A percentile compares a stretch with the other conserved stretches of the same genome.
Evolutionary conservation across 768 basidiomycete genomes (phyloP).

Genomic region (Xerocomus potaroensis): DNA sequence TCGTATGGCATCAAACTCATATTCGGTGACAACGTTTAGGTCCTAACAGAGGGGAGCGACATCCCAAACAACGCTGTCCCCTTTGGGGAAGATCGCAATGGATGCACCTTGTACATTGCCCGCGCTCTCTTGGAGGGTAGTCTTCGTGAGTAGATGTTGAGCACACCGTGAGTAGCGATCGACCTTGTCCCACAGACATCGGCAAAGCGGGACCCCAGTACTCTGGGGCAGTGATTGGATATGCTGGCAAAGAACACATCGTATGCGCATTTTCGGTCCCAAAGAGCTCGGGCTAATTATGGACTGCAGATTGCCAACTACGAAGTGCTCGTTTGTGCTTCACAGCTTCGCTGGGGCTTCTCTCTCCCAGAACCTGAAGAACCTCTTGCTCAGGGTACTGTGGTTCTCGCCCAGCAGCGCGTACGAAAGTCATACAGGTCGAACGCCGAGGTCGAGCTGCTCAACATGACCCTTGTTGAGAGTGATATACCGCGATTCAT

Average conservation of each 20-base stretch:
- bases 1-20: not conserved
- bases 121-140: conserved; percentile 30
- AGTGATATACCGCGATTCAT: conserved; percentile 27
- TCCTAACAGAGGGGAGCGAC: conserved; percentile 27
- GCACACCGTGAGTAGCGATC: too few species aligned
- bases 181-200: conserved; percentile 22
- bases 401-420: conserved; percentile 28
- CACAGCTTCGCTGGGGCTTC: conserved; percentile 32
- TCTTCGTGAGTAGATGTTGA: conserved; percentile 21
- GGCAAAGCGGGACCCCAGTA: conserved; percentile 33
- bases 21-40: conserved; percentile 6
- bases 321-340: conserved; percentile 35
- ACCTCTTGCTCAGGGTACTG: conserved; percentile 24
- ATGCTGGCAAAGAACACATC: conserved; percentile 32
- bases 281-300: not conserved
- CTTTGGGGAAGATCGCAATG: conserved; percentile 30
- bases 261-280: conserved; percentile 13
- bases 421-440: not conserved
- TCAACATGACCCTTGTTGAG: conserved; percentile 28
- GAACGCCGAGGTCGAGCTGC: conserved; percentile 1
- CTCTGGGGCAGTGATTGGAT: conserved; percentile 30
- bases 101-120: conserved; percentile 25
- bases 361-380: conserved; percentile 8
- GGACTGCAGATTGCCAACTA: conserved; percentile 25
- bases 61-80: conserved; percentile 35